A percentile compares a stretch with the other conserved stretches of the same genome.
Evolutionary conservation across 2,329 filamentous ascomycete genomes (phyloP).

Genomic region (Colletotrichum spinosum): DNA sequence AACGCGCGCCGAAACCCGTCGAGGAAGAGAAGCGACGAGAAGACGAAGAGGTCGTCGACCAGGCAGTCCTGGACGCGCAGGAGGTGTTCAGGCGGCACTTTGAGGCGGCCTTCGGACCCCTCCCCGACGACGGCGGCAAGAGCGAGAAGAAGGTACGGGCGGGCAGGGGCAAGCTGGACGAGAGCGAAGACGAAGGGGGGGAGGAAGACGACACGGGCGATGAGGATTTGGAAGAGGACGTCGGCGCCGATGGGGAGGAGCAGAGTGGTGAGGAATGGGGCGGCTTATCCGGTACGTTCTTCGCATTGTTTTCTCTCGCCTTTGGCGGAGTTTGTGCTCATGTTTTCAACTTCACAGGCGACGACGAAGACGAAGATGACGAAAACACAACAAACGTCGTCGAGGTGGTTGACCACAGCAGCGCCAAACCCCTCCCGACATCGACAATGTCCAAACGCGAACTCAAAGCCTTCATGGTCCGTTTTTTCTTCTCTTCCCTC

Average conservation of each 20-base stretch:
- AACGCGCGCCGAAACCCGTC: neutral
- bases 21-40: neutral
- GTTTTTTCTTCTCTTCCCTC: slow-evolving; percentile 23
- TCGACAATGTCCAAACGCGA: slow-evolving; percentile 72
- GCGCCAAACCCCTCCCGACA: slow-evolving; percentile 49
- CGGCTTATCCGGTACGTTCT: slow-evolving; percentile 68
- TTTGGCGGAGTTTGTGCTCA: neutral
- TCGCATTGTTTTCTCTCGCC: slow-evolving; percentile 6
- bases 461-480: slow-evolving; percentile 82
- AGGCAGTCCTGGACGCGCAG: slow-evolving; percentile 61
- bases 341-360: slow-evolving; percentile 4
- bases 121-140: slow-evolving; percentile 55
- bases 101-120: slow-evolving; percentile 86
- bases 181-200: slow-evolving; percentile 40
- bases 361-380: slow-evolving; percentile 42
- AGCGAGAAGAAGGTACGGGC: slow-evolving; percentile 26
- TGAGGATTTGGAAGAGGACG: slow-evolving; percentile 43
- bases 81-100: slow-evolving; percentile 87
- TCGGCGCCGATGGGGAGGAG: slow-evolving; percentile 36
- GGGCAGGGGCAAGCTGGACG: slow-evolving; percentile 25
- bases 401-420: slow-evolving; percentile 73
- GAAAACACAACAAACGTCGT: slow-evolving; percentile 49
- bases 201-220: slow-evolving; percentile 42
- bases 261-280: slow-evolving; percentile 66
- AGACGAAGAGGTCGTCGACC: slow-evolving; percentile 50